These are phyloP conservation scores for Xylaria sp. DNA, from an alignment of 2,329 filamentous ascomycete genomes.

Conservation along the genomic window DNA sequence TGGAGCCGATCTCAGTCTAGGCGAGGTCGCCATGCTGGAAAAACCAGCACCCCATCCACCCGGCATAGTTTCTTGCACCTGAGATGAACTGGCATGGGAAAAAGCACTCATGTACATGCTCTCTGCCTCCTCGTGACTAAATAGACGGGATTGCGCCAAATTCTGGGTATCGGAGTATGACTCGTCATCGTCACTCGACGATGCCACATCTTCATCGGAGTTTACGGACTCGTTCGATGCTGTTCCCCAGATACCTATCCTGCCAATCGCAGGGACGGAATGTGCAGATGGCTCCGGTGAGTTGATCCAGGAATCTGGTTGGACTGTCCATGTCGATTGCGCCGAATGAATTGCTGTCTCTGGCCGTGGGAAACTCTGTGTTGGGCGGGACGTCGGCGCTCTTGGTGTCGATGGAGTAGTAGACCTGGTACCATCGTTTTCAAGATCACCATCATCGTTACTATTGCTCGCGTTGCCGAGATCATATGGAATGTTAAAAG, in stretches of 20 bases:
- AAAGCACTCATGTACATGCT: constrained; percentile 83
- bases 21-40: constrained; percentile 21
- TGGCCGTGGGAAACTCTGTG: constrained; percentile 34
- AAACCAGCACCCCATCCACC: constrained; percentile 46
- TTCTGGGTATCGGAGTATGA: constrained; percentile 35
- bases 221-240: constrained; percentile 13
- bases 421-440: constrained; percentile 33
- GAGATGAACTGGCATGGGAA: constrained; percentile 40
- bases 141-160: constrained; percentile 61
- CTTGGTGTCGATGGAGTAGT: constrained; percentile 47
- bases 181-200: constrained; percentile 19
- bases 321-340: constrained; percentile 32
- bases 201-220: constrained; percentile 6
- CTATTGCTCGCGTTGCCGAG: constrained; percentile 35
- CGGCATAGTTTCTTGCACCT: constrained; percentile 40
- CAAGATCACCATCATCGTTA: constrained; percentile 31
- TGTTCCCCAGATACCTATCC: constrained; percentile 20
- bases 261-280: constrained; percentile 36
- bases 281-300: constrained; percentile 29
- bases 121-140: constrained; percentile 73
- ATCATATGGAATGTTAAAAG: constrained; percentile 53
- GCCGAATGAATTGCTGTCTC: constrained; percentile 22
- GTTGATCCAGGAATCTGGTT: constrained; percentile 31
- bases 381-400: constrained; percentile 37
- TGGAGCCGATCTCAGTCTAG: constrained; percentile 11